A percentile compares a stretch with the other conserved stretches of the same genome.
These are phyloP conservation scores for Solanum megistacrolobum DNA, from an alignment of 257 asterid species.

Conservation along the genomic window DNA sequence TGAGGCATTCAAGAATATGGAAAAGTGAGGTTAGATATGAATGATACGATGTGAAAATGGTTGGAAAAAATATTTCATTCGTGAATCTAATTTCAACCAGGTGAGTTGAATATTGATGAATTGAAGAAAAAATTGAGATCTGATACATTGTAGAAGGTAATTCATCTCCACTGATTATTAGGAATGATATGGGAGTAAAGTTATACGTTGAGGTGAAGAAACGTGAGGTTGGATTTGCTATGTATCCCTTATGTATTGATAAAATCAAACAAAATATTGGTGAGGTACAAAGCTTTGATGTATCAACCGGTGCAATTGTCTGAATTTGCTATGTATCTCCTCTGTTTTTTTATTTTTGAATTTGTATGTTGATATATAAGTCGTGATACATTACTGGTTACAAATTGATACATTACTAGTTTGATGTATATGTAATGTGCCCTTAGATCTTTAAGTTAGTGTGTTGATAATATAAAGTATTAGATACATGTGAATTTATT, in stretches of 20 bases:
- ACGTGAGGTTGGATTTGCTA: background rate
- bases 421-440: background rate
- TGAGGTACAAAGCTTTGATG: background rate
- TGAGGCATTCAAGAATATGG: background rate
- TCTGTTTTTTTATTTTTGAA: too few species aligned
- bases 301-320: background rate
- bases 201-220: background rate
- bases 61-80: too few species aligned
- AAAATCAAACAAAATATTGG: background rate
- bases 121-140: background rate
- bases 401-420: too few species aligned
- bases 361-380: background rate
- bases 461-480: background rate
- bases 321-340: background rate
- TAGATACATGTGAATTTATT: background rate
- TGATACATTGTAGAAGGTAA: background rate
- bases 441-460: background rate
- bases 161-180: background rate
- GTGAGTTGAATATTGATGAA: background rate
- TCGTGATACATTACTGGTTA: background rate
- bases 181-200: background rate
- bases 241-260: background rate
- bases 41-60: background rate
- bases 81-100: background rate
- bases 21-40: background rate